phyloP scores from a whole-genome alignment of 2,329 filamentous ascomycete species.

The Epicoccum nigrum region DNA sequence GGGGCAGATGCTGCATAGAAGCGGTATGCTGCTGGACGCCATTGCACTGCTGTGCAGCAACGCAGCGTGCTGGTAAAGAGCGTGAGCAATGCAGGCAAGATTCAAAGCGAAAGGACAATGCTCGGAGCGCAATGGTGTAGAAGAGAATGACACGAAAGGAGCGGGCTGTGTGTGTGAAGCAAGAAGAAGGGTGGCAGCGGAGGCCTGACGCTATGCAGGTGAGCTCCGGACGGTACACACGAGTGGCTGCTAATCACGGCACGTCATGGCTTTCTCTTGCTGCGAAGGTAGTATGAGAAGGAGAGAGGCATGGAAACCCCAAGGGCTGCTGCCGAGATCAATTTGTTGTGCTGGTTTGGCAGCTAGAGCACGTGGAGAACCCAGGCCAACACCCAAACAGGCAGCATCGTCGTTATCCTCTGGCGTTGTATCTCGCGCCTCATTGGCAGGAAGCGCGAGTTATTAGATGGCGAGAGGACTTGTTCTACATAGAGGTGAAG shows the following conservation, averaged over 20 bases:
- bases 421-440: constrained; percentile 72
- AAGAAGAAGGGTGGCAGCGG: constrained; percentile 39
- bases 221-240: constrained; percentile 23
- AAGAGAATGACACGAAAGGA: constrained; percentile 44
- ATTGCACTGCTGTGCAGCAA: constrained; percentile 36
- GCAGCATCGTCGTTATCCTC: constrained; percentile 62
- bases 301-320: constrained; percentile 4
- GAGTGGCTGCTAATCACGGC: constrained; percentile 34
- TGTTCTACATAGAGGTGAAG: not conserved
- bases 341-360: constrained; percentile 37
- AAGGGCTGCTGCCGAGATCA: constrained; percentile 32
- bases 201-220: constrained; percentile 25
- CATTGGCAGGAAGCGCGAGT: constrained; percentile 61
- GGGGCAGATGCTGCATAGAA: constrained; percentile 83
- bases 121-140: constrained; percentile 33
- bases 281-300: constrained; percentile 6
- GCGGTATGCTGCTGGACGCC: constrained; percentile 61
- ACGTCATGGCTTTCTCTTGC: constrained; percentile 26
- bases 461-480: constrained; percentile 73
- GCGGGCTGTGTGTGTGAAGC: constrained; percentile 40
- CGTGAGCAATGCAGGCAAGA: constrained; percentile 25
- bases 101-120: constrained; percentile 36
- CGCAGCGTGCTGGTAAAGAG: constrained; percentile 29
- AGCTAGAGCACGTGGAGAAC: constrained; percentile 39
- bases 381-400: constrained; percentile 32